A percentile compares a stretch with the other conserved stretches of the same genome.
These are phyloP conservation scores for Elongisporangium undulatum DNA, from an alignment of 352 stramenopile genomes.

Conservation along the genomic window DNA sequence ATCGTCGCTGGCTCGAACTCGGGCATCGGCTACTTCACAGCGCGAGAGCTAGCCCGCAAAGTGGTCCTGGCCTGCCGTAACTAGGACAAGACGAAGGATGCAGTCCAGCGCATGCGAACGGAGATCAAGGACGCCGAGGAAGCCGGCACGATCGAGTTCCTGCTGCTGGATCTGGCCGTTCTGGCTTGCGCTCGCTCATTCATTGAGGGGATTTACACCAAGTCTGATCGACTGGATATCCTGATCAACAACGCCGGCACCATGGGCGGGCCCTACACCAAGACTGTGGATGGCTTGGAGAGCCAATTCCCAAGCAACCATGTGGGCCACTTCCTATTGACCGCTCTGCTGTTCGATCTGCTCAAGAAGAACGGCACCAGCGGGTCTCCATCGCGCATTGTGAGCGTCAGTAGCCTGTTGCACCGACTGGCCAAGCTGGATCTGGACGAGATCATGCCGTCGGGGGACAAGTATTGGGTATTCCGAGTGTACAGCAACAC, in stretches of 20 bases:
- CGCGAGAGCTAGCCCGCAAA: slow-evolving; percentile 47
- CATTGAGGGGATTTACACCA: slow-evolving; percentile 21
- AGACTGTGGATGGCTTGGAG: slow-evolving; percentile 38
- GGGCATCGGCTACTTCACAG: slow-evolving; percentile 80
- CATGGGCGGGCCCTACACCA: slow-evolving; percentile 24
- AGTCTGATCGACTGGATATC: slow-evolving; percentile 41
- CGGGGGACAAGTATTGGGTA: slow-evolving; percentile 12
- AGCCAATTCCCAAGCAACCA: slow-evolving; percentile 62
- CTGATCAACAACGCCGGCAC: slow-evolving; percentile 61
- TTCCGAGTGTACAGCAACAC: slow-evolving; percentile 21
- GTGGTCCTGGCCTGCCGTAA: slow-evolving; percentile 86
- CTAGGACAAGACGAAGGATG: slow-evolving; percentile 16
- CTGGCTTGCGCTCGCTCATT: slow-evolving; percentile 33
- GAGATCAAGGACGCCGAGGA: slow-evolving; percentile 7
- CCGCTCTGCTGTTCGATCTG: slow-evolving; percentile 40
- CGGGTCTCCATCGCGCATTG: slow-evolving; percentile 15
- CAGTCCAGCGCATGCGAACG: slow-evolving; percentile 19
- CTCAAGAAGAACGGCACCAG: slow-evolving; percentile 17
- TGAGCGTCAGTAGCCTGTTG: slow-evolving; percentile 28
- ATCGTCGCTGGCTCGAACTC: slow-evolving; percentile 85
- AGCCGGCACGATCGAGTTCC: slow-evolving; percentile 20
- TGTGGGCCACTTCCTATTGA: slow-evolving; percentile 57
- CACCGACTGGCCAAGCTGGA: slow-evolving; percentile 18
- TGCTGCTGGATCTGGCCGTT: slow-evolving; percentile 39
- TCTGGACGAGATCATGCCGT: slow-evolving; percentile 14